Evolutionary conservation across 1,284 basidiomycete species (phyloP), one percentile per base, ranked within the genome.

Genomic region (Mycosarcoma mackinlayi): DNA sequence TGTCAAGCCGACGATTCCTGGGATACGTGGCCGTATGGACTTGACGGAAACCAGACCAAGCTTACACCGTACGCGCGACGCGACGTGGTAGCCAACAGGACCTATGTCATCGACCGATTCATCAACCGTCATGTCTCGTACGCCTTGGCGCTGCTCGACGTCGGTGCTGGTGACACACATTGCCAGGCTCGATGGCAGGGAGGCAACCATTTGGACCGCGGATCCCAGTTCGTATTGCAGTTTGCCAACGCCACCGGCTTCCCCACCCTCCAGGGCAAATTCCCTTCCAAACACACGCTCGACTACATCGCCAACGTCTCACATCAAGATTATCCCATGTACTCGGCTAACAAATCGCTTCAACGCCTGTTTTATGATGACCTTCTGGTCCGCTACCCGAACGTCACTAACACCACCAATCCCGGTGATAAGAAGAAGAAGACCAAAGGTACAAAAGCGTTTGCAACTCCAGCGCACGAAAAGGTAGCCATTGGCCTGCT

Each of bases 1-100:
- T 81, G 77, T 40, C 28, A 38, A 2, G 45, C 41, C 19, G 38
- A 24, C 37, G 68, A 65, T 28, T 37, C 24, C 3, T 70, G 52
- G 52, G 73, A 81, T 42, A 55, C 76, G 6, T 81, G 77, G 72
- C 79, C 78, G 44, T 81, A 80, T 47, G 79, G 79, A 10, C 58
- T 81, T 16, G 57, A 72, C 11, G 78, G 77, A 37, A 69, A 63
- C 19, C 52, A 69, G 39, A 58, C 77, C 16, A 60, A 62, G 21
- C 63, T 79, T 30, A 62, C 67, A 25, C 39, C 56, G 3, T 62
- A 62, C 23, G 44, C 66, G 1, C 34, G 49, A 16, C 47, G 49
- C 6, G 64, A 64, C 18, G 61, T 72, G 0, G 44, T 57, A 11
- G 60, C 58, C 62, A 42, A 70, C 57, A 70, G 61, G 50, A 54